Base-by-base conservation (phyloP, 768 basidiomycete genomes). In the Phaffia tasmanica region DNA sequence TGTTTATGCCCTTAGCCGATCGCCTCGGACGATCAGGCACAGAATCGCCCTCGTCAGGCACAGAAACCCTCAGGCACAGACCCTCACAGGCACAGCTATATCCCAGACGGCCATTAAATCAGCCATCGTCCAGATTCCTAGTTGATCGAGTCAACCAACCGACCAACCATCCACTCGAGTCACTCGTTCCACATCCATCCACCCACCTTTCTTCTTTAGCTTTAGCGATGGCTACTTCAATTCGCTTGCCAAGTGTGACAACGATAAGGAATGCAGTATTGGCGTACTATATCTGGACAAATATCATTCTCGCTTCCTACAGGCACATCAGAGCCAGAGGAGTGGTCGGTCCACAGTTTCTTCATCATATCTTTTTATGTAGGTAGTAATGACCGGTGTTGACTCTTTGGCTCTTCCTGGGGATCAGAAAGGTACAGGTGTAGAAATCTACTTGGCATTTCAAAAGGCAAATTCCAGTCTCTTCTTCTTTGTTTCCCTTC, bases 261-360 rank as follows among this genome's bases (percentile, higher is more conserved):
- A 42, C 42, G 67, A 35, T 68, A 63, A 65, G 58, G 64, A 69
- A 86, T 75, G 75, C 86, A 64, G 54, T 86, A 47, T 70, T 81
- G 8, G 79, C 76, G 11, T 82, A 84, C 60, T 71, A 76, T 23
- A 15, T 69, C 27, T 64, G 54, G 50, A 60, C 57, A 4, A 29
- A 54, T 1, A 55, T 67, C 8, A 14, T 62, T 11, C 70, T 85
- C 64, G 84, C 83, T 73, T 76, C 78, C 5, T 79, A 83, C 56
- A 81, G 85, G 19, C 86, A 87, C 75, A 72, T 87, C 21, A 79
- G 82, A 6, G 86, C 85, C 0, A 79, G 85, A 48, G 87, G 87
- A 0, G 59, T 85, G 50, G 67, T 69, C 8, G 19, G 62, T 63
- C 60, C 19, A 11, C 4, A 19, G 46, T 53, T 47, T 35, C 4